These are phyloP conservation scores for Neurospora africana DNA, from an alignment of 495 filamentous ascomycete species.

Conservation along the genomic window DNA sequence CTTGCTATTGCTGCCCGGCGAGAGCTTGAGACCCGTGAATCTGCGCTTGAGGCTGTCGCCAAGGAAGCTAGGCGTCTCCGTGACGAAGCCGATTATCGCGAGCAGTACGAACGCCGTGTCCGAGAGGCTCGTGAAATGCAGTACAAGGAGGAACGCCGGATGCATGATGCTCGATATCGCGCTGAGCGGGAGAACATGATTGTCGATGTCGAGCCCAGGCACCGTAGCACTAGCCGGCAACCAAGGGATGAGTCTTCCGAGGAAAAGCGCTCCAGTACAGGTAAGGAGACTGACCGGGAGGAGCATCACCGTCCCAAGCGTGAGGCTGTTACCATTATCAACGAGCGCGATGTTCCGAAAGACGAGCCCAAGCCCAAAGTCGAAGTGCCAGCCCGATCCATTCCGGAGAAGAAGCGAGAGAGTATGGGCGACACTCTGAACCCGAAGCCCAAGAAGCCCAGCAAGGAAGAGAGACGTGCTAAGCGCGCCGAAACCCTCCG, in stretches of 20 bases:
- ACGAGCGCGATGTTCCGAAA: constrained; percentile 24
- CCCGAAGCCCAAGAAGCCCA: constrained; percentile 10
- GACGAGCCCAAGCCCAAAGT: constrained; percentile 12
- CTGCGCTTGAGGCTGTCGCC: not conserved
- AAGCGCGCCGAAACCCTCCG: constrained; percentile 16
- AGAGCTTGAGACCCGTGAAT: not conserved
- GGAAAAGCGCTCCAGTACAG: constrained; percentile 11
- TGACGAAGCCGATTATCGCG: constrained; percentile 17
- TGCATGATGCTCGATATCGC: constrained; percentile 13
- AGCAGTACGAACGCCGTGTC: constrained; percentile 16
- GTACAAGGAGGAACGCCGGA: constrained; percentile 14
- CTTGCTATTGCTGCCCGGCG: not conserved
- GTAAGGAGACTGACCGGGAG: constrained; percentile 15
- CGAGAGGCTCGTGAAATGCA: constrained; percentile 17
- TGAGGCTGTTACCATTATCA: constrained; percentile 11
- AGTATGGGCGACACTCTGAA: constrained; percentile 5
- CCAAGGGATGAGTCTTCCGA: constrained; percentile 9
- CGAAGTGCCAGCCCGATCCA: not conserved
- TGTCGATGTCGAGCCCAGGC: constrained; percentile 1
- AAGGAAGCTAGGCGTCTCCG: constrained; percentile 14
- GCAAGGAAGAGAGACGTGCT: constrained; percentile 14
- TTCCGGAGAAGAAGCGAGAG: constrained; percentile 10
- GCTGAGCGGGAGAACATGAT: constrained; percentile 8
- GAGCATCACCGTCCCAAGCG: constrained; percentile 13
- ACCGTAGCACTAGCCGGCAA: not conserved